Conservation (phyloP, 352 stramenopile species). For the Phytophthora cactorum region DNA sequence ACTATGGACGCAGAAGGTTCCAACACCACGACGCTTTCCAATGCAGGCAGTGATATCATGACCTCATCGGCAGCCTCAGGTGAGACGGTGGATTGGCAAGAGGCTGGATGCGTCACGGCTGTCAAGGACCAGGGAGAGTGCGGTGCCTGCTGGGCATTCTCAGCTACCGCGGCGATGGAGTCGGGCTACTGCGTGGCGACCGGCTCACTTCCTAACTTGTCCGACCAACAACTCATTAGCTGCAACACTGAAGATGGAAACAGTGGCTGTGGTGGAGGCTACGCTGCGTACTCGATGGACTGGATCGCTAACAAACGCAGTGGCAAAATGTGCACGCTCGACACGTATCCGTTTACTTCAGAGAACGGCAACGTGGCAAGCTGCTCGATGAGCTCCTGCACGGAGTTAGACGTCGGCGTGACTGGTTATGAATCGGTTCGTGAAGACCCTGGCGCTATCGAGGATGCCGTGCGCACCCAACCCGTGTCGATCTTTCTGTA, state of each 20-base stretch:
- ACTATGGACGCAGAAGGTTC: constrained; percentile 29
- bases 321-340: constrained; percentile 63
- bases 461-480: constrained; percentile 53
- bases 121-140: constrained; percentile 65
- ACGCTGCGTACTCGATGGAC: constrained; percentile 62
- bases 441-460: constrained; percentile 42
- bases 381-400: constrained; percentile 46
- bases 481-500: constrained; percentile 71
- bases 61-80: constrained; percentile 46
- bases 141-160: constrained; percentile 68
- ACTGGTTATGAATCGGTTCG: constrained; percentile 56
- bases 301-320: constrained; percentile 53
- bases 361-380: constrained; percentile 36
- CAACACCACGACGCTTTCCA: constrained; percentile 10
- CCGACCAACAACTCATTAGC: constrained; percentile 77
- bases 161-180: constrained; percentile 63
- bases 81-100: constrained; percentile 75
- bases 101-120: constrained; percentile 73
- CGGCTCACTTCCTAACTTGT: constrained; percentile 43
- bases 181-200: constrained; percentile 55
- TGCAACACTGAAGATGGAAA: constrained; percentile 59
- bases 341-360: constrained; percentile 59
- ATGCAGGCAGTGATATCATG: constrained; percentile 35
- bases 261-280: constrained; percentile 65
- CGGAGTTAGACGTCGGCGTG: constrained; percentile 51